Percentiles rank a stretch among this genome's conserved stretches.
Conservation (phyloP, 495 filamentous ascomycete species). For the Aspergillus wentii region DNA sequence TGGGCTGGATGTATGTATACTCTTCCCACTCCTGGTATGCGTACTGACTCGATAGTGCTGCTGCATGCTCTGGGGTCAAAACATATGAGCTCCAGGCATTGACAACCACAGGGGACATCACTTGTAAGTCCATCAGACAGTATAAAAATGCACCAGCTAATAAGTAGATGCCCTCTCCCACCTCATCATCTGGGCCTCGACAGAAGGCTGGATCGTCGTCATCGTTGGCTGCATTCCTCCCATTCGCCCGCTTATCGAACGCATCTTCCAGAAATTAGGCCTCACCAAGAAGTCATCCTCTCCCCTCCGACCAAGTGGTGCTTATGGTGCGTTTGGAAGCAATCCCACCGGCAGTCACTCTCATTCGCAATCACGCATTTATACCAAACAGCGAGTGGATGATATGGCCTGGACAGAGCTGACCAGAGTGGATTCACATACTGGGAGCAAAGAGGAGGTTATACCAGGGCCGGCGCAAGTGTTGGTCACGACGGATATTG, state of each 20-base stretch:
- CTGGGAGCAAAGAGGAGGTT: too few relatives aligned
- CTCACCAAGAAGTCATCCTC: constrained; percentile 14
- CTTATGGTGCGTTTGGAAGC: too few relatives aligned
- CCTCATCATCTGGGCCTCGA: constrained; percentile 23
- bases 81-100: constrained; percentile 17
- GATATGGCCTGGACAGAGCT: too few relatives aligned
- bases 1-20: constrained; percentile 30
- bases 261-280: constrained; percentile 7
- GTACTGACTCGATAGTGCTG: constrained; percentile 10
- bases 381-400: too few relatives aligned
- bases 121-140: too few relatives aligned
- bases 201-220: constrained; percentile 23
- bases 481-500: too few relatives aligned
- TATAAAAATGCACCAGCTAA: too few relatives aligned
- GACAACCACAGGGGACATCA: constrained; percentile 13
- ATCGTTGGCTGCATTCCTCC: constrained; percentile 24
- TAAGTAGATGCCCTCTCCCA: constrained; percentile 11
- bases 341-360: too few relatives aligned
- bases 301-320: too few relatives aligned
- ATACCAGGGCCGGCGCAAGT: too few relatives aligned
- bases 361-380: too few relatives aligned
- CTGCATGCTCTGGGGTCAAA: constrained; percentile 19
- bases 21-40: neutral
- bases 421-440: too few relatives aligned
- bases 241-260: constrained; percentile 18